Conservation (phyloP, 345 rosid species). For the Hirschfeldia incana region DNA sequence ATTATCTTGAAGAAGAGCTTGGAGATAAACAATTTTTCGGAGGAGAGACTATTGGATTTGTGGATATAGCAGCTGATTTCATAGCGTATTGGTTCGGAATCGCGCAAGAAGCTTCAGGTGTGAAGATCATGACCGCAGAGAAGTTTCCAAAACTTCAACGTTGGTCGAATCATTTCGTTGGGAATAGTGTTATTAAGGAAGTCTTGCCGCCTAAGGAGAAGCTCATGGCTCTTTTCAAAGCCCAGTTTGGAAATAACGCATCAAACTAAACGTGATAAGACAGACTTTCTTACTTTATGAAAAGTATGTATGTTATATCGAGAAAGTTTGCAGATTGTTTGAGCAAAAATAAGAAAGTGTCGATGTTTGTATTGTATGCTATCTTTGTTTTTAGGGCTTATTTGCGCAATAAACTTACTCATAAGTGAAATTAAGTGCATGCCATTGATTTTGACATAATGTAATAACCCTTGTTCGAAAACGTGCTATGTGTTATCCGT, state of each 20-base stretch:
- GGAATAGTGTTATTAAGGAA: conserved; percentile 39
- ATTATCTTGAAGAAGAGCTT: conserved; percentile 53
- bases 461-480: no score
- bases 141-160: conserved; percentile 46
- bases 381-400: not conserved
- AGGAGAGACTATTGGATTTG: conserved; percentile 57
- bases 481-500: no score
- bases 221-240: conserved; percentile 28
- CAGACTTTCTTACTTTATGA: no score
- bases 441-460: no score
- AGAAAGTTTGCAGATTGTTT: not conserved
- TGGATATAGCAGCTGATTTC: conserved; percentile 55
- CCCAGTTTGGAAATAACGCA: conserved; percentile 5
- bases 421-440: no score
- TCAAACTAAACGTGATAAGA: no score
- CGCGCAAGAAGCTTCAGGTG: conserved; percentile 43
- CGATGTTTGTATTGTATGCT: not conserved
- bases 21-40: conserved; percentile 57
- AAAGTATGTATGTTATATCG: no score
- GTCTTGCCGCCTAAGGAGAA: conserved; percentile 48
- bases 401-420: no score
- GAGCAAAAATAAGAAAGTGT: no score
- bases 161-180: conserved; percentile 46
- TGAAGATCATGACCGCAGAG: conserved; percentile 48
- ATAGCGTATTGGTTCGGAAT: conserved; percentile 45